Base-by-base conservation (phyloP, 1,284 basidiomycete species). In the Boletellus dicymbophilus region DNA sequence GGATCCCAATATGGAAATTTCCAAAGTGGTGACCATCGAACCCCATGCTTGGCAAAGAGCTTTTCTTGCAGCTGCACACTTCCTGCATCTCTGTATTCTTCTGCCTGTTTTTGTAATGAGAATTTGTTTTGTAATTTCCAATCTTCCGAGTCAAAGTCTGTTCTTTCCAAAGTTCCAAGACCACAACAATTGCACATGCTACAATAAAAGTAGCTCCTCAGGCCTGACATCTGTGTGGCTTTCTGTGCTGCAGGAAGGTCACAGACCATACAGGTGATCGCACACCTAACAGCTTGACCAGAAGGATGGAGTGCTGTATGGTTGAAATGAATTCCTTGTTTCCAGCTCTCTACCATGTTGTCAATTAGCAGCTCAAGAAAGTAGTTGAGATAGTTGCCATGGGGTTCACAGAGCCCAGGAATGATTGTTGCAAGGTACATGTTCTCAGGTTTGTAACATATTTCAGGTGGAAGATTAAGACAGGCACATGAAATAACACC, bases 181-280 rank as follows among this genome's bases (percentile, higher is more conserved):
- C 41, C 33, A 16, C 2, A 37, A 21, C 49, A 56, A 10, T 60
- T 45, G 49, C 73, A 74, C 6, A 62, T 48, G 1, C 63, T 65
- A 37, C 74, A 77, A 44, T 70, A 71, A 36, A 65, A 57, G 6
- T 58, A 50, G 13, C 53, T 55, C 1, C 13, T 55, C 1, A 26
- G 5, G 1, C 3, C 23, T 11, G 41, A 42, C 8, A 57, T 3
- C n/a, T 52, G 58, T 0, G 31, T 47, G 20, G 56, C 42, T 46
- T 75, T 67, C 3, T 67, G 51, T 2, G 66, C 63, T 2, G 68
- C 72, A 0, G 62, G 66, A 16, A 75, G 59, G 53, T 76, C 69
- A 34, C 63, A 69, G 0, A 75, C 57, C 0, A 60, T 25, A 25
- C 58, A 57, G 3, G 60, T 52, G 8, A 71, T 18, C 0, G 60